Base-by-base conservation (phyloP, 768 basidiomycete genomes). In the Macrolepiota albuminosa region DNA sequence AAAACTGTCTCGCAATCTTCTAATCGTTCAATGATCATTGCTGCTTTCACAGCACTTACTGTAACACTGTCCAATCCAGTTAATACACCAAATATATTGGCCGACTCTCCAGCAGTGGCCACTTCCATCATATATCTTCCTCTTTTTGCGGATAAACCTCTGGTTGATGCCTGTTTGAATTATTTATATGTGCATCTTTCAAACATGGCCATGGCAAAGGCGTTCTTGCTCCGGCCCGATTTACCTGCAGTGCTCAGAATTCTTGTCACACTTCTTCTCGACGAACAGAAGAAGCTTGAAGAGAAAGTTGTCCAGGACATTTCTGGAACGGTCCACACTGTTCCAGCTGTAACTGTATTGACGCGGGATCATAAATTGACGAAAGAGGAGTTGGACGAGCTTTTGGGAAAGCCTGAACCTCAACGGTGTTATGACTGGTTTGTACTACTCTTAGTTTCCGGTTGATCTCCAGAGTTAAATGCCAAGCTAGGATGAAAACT, bases 351-450 rank as follows among this genome's bases (percentile, higher is more conserved):
- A 6, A 73, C 81, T 1, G 72, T 79, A 39, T 67, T 70, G 10
- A 78, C 79, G 1, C 79, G 79, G 42, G 79, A 84, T 64, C 88
- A 88, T 65, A 87, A 90, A 63, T 75, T 93, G 29, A 85, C 85
- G 2, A 75, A 80, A 62, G 89, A 89, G 63, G 91, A 93, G 63
- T 70, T 90, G 56, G 84, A 88, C 4, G 69, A 63, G 8, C 70
- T 93, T 33, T 62, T 89, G 18, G 69, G 76, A 10, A 77, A 83
- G 65, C 75, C 80, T 42, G 92, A 95, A 66, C 93, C 92, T 13
- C 81, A 89, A 61, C 80, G 93, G 11, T 93, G 89, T 69, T 89
- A 85, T 66, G 88, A 92, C 67, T 95, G 92, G 92, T 91, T 67
- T 45, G 79, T 67, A 48, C 26, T 52, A 47, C 48, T 37, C 3